Evolutionary conservation across 805 yeast species (phyloP).

Genomic region (Pichia manshurica): DNA sequence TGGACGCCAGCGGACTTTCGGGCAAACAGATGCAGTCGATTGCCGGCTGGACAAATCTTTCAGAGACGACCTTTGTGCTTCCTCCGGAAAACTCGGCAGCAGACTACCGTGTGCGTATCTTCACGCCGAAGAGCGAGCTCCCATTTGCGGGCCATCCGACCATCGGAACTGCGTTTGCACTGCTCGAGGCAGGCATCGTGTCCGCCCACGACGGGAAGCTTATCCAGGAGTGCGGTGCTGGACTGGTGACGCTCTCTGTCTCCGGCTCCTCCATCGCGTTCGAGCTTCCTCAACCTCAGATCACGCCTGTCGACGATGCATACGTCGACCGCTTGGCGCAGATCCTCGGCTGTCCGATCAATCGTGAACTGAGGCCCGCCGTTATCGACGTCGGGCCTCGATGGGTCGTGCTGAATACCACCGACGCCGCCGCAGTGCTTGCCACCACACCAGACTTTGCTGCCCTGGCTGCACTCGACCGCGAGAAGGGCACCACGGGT

Average conservation of each 20-base stretch:
- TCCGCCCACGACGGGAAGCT: constrained; percentile 21
- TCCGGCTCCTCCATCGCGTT: neutral
- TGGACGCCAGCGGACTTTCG: constrained; percentile 35
- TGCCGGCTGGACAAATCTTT: constrained; percentile 56
- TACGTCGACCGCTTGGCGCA: constrained; percentile 3
- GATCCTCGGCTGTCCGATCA: constrained; percentile 1
- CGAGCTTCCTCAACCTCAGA: constrained; percentile 4
- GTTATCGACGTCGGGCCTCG: constrained; percentile 40
- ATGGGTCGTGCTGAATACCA: constrained; percentile 38
- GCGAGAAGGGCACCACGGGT: constrained; percentile 29
- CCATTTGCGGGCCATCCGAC: constrained; percentile 68
- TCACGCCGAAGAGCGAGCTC: constrained; percentile 36
- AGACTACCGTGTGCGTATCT: constrained; percentile 46
- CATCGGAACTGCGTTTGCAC: constrained; percentile 45
- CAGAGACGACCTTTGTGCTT: constrained; percentile 51
- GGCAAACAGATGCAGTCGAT: constrained; percentile 39
- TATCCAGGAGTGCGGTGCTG: constrained; percentile 42
- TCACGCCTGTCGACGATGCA: neutral
- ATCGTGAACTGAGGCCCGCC: constrained; percentile 19
- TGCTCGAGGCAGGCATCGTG: constrained; percentile 28
- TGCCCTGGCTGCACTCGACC: constrained; percentile 19
- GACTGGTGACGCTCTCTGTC: constrained; percentile 22
- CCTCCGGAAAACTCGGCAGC: constrained; percentile 34
- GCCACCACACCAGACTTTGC: constrained; percentile 30
- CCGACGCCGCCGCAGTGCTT: constrained; percentile 30